phyloP scores from a whole-genome alignment of 148 eudicot species.

The Rhododendron ovatum region DNA sequence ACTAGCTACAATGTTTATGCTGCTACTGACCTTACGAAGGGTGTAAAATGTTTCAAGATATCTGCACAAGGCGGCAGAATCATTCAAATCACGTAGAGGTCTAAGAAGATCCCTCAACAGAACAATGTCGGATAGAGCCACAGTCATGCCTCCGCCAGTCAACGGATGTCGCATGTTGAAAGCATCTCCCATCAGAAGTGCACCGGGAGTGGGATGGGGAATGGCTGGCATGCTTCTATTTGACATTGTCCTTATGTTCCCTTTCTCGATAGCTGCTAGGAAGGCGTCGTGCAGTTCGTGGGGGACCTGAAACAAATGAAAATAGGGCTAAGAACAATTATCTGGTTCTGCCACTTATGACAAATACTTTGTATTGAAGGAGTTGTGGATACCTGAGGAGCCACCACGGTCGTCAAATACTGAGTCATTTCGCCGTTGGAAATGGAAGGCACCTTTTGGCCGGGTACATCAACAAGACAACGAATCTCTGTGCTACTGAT shows the following conservation, averaged over 20 bases:
- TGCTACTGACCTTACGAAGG: constrained; percentile 28
- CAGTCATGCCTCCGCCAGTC: constrained; percentile 48
- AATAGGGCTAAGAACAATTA: background rate
- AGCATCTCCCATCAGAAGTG: constrained; percentile 37
- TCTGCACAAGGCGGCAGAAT: constrained; percentile 25
- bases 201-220: constrained; percentile 40
- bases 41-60: constrained; percentile 43
- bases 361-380: background rate
- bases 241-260: constrained; percentile 36
- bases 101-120: constrained; percentile 36
- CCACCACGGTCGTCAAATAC: constrained; percentile 29
- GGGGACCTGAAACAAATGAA: constrained; percentile 21
- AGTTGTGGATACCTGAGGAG: constrained; percentile 30
- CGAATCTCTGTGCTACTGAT: constrained; percentile 37
- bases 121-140: constrained; percentile 37
- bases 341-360: background rate
- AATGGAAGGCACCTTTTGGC: constrained; percentile 36
- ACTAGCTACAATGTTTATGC: background rate
- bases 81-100: constrained; percentile 23
- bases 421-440: constrained; percentile 36
- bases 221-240: constrained; percentile 41
- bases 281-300: constrained; percentile 24
- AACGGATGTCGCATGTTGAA: constrained; percentile 46
- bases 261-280: constrained; percentile 29
- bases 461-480: constrained; percentile 39